Percentiles rank a stretch among this genome's conserved stretches.
Evolutionary conservation across 805 yeast genomes (phyloP).

Genomic region (Candida alai): DNA sequence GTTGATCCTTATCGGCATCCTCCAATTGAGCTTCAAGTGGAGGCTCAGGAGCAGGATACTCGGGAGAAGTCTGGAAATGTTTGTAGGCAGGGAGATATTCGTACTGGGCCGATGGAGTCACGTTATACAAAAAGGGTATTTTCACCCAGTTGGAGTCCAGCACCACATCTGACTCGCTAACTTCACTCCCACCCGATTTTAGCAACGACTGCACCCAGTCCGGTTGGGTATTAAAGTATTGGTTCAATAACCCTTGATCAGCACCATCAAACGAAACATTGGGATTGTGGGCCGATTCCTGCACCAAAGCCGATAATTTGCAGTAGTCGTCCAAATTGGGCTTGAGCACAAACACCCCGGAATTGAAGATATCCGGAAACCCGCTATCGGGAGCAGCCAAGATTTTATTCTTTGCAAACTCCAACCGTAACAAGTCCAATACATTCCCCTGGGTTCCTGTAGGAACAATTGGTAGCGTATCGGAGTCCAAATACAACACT

Average conservation of each 20-base stretch:
- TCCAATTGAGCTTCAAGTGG: slow-evolving; percentile 1
- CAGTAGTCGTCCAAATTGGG: slow-evolving; percentile 47
- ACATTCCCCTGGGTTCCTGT: slow-evolving; percentile 15
- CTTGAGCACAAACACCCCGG: slow-evolving; percentile 63
- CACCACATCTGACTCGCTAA: slow-evolving; percentile 2
- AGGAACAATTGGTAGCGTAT: slow-evolving; percentile 47
- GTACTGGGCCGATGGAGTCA: slow-evolving; percentile 62
- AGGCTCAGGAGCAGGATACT: slow-evolving; percentile 5
- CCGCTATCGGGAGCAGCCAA: slow-evolving; percentile 79
- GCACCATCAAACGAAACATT: slow-evolving; percentile 72
- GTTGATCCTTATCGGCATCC: slow-evolving; percentile 2
- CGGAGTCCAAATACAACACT: slow-evolving; percentile 62
- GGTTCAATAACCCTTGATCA: slow-evolving; percentile 86
- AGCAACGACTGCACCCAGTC: slow-evolving; percentile 30
- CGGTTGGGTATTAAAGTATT: slow-evolving; percentile 51
- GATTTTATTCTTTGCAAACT: slow-evolving; percentile 22
- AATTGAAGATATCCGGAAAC: slow-evolving; percentile 87
- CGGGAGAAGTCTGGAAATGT: slow-evolving; percentile 35
- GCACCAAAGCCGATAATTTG: slow-evolving; percentile 32
- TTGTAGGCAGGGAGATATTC: slow-evolving; percentile 69
- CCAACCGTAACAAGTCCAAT: slow-evolving; percentile 27
- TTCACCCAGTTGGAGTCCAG: slow-evolving; percentile 51
- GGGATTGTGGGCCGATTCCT: slow-evolving; percentile 12
- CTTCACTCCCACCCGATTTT: slow-evolving; percentile 1
- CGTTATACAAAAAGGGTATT: slow-evolving; percentile 80